Percentiles rank a stretch among this genome's conserved stretches.
Evolutionary conservation across 108 stramenopile genomes (phyloP).

Genomic region (Parmales sp.): DNA sequence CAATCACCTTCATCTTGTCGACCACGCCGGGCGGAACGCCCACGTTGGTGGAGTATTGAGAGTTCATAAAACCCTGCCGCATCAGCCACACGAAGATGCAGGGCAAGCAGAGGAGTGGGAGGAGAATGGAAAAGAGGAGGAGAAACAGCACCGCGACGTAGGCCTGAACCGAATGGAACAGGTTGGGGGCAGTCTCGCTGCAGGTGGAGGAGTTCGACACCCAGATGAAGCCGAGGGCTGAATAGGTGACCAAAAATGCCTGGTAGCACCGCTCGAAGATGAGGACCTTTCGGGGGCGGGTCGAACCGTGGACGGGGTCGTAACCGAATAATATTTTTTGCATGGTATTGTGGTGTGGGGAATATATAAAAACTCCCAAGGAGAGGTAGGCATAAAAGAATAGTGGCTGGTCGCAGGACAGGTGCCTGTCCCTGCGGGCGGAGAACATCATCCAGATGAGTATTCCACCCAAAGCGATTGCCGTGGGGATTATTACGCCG

Average conservation of each 20-base stretch:
- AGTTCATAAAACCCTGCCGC: conserved; percentile 25
- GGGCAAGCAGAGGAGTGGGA: conserved; percentile 52
- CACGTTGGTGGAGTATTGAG: background rate
- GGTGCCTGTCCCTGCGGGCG: background rate
- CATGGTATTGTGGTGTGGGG: conserved; percentile 40
- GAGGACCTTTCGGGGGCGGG: conserved; percentile 41
- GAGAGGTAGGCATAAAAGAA: conserved; percentile 38
- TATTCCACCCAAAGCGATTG: background rate
- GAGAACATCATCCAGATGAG: background rate
- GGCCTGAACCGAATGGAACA: conserved; percentile 33
- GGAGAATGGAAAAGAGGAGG: conserved; percentile 46
- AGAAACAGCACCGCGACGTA: conserved; percentile 42
- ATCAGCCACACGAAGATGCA: conserved; percentile 56
- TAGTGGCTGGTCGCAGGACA: conserved; percentile 40
- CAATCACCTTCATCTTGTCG: no score
- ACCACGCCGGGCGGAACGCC: background rate
- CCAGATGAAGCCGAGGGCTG: conserved; percentile 42
- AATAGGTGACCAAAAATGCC: conserved; percentile 42
- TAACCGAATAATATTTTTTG: conserved; percentile 40
- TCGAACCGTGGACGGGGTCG: conserved; percentile 47
- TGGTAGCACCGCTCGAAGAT: conserved; percentile 55
- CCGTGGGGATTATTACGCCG: conserved; percentile 1
- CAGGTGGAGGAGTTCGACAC: conserved; percentile 33
- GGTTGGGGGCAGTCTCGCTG: conserved; percentile 39
- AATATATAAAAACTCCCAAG: conserved; percentile 33